Evolutionary conservation across 2,329 filamentous ascomycete genomes (phyloP), one percentile per base, ranked within the genome.

Genomic region (Falciphora oryzae): DNA sequence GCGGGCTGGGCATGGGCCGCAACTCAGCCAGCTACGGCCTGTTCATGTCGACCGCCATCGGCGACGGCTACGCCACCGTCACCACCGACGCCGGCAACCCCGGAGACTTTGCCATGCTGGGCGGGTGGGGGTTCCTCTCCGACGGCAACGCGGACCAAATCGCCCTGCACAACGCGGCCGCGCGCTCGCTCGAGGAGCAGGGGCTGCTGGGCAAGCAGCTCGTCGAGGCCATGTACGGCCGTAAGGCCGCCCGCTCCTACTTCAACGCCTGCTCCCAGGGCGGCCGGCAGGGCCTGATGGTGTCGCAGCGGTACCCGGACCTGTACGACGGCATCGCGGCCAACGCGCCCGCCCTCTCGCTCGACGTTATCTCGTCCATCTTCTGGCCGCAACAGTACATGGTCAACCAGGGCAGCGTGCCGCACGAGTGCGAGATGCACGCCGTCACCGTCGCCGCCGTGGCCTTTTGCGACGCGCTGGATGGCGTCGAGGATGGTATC

Each of bases 191-290:
- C 63, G 69, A 65, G 68, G 70, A 63, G 64, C 62, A 59, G 67
- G 76, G 79, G 0, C 75, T 79, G 2, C 67, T 79, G 8, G 78
- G 77, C 3, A 84, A 83, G 69, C 59, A 75, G 29, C 67, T 84
- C n/a, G 75, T 76, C 7, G 67, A 77, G 28, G 70, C 73, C 11
- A 84, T 79, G 71, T 84, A 84, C 67, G 69, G 73, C 18, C 32
- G 29, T 4, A 58, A 53, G 2, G 73, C 75, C 10, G 69, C 72
- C 0, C 80, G 79, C 68, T 79, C 75, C 27, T 84, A 84, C 70
- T 83, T 79, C 67, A 72, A 75, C 14, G 83, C 83, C 31, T 85
- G 82, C 69, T 83, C 80, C 4, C 84, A 81, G 0, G 83, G 83
- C 50, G 83, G 83, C 2, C 74, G 82, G 1, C 81, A 85, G 72